Base-by-base conservation (phyloP, 495 filamentous ascomycete species). In the Acidiella bohemica region DNA sequence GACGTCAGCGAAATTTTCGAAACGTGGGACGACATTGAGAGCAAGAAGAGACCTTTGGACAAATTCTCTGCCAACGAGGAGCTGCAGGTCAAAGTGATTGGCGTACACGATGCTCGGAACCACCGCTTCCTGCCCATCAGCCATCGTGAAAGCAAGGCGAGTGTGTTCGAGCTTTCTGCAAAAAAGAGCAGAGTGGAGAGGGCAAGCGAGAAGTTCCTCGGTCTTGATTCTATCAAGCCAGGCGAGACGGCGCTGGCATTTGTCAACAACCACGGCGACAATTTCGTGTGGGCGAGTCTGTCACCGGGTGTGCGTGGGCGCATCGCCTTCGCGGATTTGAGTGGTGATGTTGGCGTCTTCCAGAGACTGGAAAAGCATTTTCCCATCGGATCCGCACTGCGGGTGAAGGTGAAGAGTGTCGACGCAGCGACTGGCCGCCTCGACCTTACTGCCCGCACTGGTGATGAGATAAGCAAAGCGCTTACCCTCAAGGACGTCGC, bases 51-150 rank as follows among this genome's bases (percentile, higher is more conserved):
- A 32, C 90, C 90, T 1, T 61, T 95, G 28, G 66, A 68, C 41
- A 64, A 64, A 21, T 93, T 92, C 63, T 72, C 73, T 30, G 58
- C 67, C 20, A 81, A 84, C 46, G 71, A 83, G 44, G 59, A 77
- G 37, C 55, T 96, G 7, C 59, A 67, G 9, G 88, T 86, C 21
- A 76, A 78, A 37, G 72, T 97, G 29, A 58, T 95, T 16, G 90
- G 90, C 38, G 65, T 93, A 22, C 86, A 95, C 53, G 84, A 95
- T 65, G 81, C 84, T 28, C 75, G 77, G 43, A 93, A 83, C 50
- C 82, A 93, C 59, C 78, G 81, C 26, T 97, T 88, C 62, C 71
- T 97, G 27, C 84, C 90, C 16, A 88, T 97, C 52, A 76, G 76
- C 32, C 87, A 96, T 59, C 73, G 84, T 38, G 71, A 71, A 26